Percentiles rank a stretch among this genome's conserved stretches.
Conservation (phyloP, 2,329 filamentous ascomycete species). For the Apiospora phragmitis region DNA sequence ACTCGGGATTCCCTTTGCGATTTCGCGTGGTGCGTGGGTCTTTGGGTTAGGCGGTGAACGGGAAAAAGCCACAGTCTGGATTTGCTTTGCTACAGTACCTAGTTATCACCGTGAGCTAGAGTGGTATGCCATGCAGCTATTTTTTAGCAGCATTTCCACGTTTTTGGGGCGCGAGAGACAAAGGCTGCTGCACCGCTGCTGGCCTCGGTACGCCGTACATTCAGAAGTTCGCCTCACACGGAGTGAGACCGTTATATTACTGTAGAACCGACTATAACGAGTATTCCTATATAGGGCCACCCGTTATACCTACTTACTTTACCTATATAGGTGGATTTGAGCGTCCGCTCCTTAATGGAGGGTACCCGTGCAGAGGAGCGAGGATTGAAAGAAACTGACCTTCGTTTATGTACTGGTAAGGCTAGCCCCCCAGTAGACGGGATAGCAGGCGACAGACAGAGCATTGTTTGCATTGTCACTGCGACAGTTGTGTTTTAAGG, state of each 20-base stretch:
- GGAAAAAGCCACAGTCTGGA: neutral
- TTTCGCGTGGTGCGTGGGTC: constrained; percentile 3
- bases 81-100: neutral
- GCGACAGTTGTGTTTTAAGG: neutral
- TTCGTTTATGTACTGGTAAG: neutral
- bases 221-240: neutral
- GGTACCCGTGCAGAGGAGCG: neutral
- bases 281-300: neutral
- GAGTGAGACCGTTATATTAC: neutral
- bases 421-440: neutral
- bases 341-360: neutral
- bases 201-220: neutral
- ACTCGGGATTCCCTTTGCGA: constrained; percentile 3
- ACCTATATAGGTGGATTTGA: neutral
- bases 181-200: neutral
- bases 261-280: neutral
- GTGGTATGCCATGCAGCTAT: neutral
- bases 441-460: neutral
- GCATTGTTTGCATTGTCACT: neutral
- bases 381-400: neutral
- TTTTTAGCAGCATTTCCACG: neutral
- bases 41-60: constrained; percentile 4
- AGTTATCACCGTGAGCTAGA: neutral
- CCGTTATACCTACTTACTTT: neutral
- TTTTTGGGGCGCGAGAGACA: neutral